Evolutionary conservation across 2,329 filamentous ascomycete genomes (phyloP).

Genomic region (Ilyonectria destructans): DNA sequence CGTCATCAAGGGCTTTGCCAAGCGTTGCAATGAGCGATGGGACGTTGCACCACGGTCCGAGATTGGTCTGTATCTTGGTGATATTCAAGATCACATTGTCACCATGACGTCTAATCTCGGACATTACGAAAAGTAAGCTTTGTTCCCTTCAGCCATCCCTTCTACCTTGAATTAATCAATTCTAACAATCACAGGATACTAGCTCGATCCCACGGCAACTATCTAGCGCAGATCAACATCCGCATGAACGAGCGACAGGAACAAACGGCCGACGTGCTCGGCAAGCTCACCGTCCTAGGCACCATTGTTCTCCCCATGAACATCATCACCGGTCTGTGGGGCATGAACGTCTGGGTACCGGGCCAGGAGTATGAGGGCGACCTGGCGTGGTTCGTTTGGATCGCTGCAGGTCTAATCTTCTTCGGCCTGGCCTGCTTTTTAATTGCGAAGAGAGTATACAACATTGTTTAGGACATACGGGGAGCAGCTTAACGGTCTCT

Average conservation of each 20-base stretch:
- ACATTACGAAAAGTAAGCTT: conserved; percentile 92
- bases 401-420: conserved; percentile 81
- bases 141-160: neutral
- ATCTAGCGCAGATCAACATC: conserved; percentile 99
- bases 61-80: conserved; percentile 96
- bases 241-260: conserved; percentile 98
- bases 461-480: conserved; percentile 75
- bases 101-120: conserved; percentile 98
- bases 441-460: conserved; percentile 88
- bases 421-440: conserved; percentile 88
- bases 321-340: conserved; percentile 98
- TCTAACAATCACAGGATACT: conserved; percentile 75
- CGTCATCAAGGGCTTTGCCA: conserved; percentile 99
- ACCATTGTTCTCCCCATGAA: conserved; percentile 99
- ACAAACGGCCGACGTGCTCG: conserved; percentile 94
- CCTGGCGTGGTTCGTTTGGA: conserved; percentile 82
- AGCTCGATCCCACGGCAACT: conserved; percentile 93
- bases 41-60: conserved; percentile 95
- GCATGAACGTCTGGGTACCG: conserved; percentile 98
- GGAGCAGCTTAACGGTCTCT: neutral
- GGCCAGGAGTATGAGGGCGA: conserved; percentile 87
- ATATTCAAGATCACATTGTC: conserved; percentile 99
- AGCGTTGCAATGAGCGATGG: conserved; percentile 98
- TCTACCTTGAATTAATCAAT: neutral
- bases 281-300: conserved; percentile 94